Percentiles rank a stretch among this genome's conserved stretches.
These are phyloP conservation scores for Candida maris DNA, from an alignment of 805 yeast species.

Conservation along the genomic window DNA sequence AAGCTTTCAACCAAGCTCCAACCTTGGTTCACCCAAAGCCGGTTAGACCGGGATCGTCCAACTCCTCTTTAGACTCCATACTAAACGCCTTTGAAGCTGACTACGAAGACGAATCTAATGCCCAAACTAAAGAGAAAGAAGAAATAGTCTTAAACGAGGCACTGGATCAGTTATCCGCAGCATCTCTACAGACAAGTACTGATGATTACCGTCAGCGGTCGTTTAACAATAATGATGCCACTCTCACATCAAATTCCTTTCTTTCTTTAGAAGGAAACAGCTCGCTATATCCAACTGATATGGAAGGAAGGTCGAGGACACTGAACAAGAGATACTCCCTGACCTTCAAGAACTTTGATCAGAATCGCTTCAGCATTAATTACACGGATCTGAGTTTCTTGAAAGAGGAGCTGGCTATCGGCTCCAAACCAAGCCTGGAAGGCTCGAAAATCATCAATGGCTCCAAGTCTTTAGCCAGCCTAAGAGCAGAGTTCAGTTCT, in stretches of 20 bases:
- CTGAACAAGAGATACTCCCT: conserved; percentile 23
- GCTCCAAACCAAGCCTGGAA: neutral
- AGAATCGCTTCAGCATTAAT: conserved; percentile 8
- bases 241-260: conserved; percentile 25
- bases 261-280: conserved; percentile 43
- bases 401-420: conserved; percentile 9
- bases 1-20: conserved; percentile 3
- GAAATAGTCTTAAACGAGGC: conserved; percentile 4
- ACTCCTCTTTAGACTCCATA: conserved; percentile 27
- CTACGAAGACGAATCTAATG: conserved; percentile 9
- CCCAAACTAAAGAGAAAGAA: conserved; percentile 1
- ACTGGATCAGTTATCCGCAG: conserved; percentile 2
- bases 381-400: conserved; percentile 13
- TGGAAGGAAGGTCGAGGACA: conserved; percentile 2
- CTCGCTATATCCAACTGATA: conserved; percentile 50
- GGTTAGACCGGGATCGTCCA: conserved; percentile 18
- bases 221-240: conserved; percentile 7
- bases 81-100: conserved; percentile 21
- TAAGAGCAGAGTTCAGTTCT: neutral
- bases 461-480: conserved; percentile 1
- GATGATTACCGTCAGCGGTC: neutral
- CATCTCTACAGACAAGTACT: neutral
- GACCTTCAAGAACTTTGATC: conserved; percentile 25
- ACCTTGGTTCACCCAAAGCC: conserved; percentile 24
- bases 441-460: conserved; percentile 1